Percentiles rank a stretch among this genome's conserved stretches.
phyloP scores from a whole-genome alignment of 1,284 basidiomycete species.

The Microbotryum saponariae region DNA sequence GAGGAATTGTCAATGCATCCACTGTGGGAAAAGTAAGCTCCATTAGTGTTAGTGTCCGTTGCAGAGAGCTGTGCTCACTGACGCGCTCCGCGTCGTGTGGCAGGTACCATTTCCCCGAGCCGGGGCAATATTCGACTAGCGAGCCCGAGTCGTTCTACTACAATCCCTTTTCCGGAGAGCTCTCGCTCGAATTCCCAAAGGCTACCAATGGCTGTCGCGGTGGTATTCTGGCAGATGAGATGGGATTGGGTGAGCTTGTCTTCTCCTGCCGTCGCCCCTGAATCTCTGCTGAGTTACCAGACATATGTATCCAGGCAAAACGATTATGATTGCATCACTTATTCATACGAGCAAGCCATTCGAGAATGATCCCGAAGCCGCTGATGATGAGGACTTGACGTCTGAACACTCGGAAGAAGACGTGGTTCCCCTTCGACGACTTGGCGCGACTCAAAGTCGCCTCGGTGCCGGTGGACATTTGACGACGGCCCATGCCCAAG shows the following conservation, averaged over 20 bases:
- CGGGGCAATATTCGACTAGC: slow-evolving; percentile 17
- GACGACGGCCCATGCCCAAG: slow-evolving; percentile 18
- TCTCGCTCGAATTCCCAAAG: slow-evolving; percentile 77
- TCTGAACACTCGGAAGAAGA: slow-evolving; percentile 18
- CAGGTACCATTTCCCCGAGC: slow-evolving; percentile 42
- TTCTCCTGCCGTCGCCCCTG: not conserved
- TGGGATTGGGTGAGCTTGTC: slow-evolving; percentile 64
- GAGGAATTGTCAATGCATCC: slow-evolving; percentile 74
- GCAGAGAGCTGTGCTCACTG: slow-evolving; percentile 2
- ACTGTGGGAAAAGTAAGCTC: slow-evolving; percentile 70
- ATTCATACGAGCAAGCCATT: slow-evolving; percentile 25
- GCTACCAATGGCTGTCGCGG: slow-evolving; percentile 72
- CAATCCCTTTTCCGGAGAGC: slow-evolving; percentile 55
- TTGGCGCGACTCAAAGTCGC: slow-evolving; percentile 30
- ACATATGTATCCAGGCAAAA: slow-evolving; percentile 52
- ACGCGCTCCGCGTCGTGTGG: not conserved
- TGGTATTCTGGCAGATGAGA: slow-evolving; percentile 67
- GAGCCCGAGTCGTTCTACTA: slow-evolving; percentile 59
- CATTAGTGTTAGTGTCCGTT: not conserved
- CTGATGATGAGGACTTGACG: slow-evolving; percentile 4
- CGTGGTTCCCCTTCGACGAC: slow-evolving; percentile 30
- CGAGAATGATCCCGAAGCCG: not conserved
- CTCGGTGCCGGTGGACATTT: not conserved
- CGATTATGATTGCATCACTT: slow-evolving; percentile 87
- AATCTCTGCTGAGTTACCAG: not conserved